phyloP scores from a whole-genome alignment of 1,284 basidiomycete genomes.

The Fistulinella cinereoalba region DNA sequence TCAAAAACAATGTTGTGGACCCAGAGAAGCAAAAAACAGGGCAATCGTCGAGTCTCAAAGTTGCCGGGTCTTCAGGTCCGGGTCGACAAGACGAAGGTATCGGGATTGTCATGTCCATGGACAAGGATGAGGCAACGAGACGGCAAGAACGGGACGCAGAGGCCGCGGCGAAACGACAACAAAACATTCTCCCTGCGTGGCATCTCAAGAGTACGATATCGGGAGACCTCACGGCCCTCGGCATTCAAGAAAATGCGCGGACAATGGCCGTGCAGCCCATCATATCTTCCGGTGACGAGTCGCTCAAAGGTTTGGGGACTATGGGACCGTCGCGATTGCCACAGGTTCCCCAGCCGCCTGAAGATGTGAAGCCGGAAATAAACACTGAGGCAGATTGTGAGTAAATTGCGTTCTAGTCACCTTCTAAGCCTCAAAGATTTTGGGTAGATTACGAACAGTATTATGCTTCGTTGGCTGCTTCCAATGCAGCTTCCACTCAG shows the following conservation, averaged over 20 bases:
- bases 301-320: slow-evolving; percentile 61
- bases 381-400: slow-evolving; percentile 62
- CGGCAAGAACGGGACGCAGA: slow-evolving; percentile 65
- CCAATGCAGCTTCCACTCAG: slow-evolving; percentile 52
- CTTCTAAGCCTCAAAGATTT: slow-evolving; percentile 3
- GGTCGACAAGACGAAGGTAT: slow-evolving; percentile 69
- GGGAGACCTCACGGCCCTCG: slow-evolving; percentile 85
- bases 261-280: slow-evolving; percentile 36
- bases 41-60: slow-evolving; percentile 56
- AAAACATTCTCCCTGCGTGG: slow-evolving; percentile 92
- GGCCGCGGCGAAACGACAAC: slow-evolving; percentile 76
- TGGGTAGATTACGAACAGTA: slow-evolving; percentile 71
- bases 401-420: slow-evolving; percentile 23
- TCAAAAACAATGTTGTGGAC: slow-evolving; percentile 64
- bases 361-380: slow-evolving; percentile 55
- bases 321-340: slow-evolving; percentile 40
- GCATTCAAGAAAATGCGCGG: slow-evolving; percentile 63
- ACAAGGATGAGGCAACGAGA: slow-evolving; percentile 73
- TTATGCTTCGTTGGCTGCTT: slow-evolving; percentile 70
- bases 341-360: slow-evolving; percentile 29
- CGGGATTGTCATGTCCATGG: slow-evolving; percentile 76
- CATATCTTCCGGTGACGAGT: slow-evolving; percentile 60
- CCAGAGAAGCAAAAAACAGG: slow-evolving; percentile 54
- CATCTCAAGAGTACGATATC: slow-evolving; percentile 93
- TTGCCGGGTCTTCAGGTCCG: slow-evolving; percentile 64